Percentiles rank a stretch among this genome's conserved stretches.
Conservation (phyloP, 805 yeast species). For the Candida ficus region DNA sequence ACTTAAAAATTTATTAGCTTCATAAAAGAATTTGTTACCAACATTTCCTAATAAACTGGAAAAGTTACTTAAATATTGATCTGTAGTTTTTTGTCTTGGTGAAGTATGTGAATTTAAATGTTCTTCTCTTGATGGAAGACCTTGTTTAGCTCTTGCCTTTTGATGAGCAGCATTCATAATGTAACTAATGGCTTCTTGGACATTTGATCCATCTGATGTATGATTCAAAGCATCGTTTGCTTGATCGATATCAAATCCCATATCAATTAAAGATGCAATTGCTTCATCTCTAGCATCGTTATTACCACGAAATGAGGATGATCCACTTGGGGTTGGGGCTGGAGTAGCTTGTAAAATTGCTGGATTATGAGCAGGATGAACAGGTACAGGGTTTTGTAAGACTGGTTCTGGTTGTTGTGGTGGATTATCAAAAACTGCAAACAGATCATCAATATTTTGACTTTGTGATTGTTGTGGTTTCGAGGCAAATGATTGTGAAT, state of each 20-base stretch:
- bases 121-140: conserved; percentile 16
- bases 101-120: too few species aligned
- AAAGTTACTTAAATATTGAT: conserved; percentile 18
- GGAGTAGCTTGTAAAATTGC: too few species aligned
- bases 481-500: background rate
- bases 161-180: conserved; percentile 58
- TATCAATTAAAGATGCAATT: conserved; percentile 68
- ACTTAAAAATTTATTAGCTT: conserved; percentile 28
- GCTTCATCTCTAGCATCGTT: conserved; percentile 37
- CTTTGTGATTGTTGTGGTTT: conserved; percentile 4
- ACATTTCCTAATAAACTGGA: conserved; percentile 19
- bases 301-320: too few species aligned
- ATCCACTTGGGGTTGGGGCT: too few species aligned
- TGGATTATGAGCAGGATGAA: background rate
- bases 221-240: conserved; percentile 55
- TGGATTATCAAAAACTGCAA: conserved; percentile 28
- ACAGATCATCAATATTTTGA: conserved; percentile 26
- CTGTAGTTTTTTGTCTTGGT: conserved; percentile 14
- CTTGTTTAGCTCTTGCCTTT: conserved; percentile 28
- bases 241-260: conserved; percentile 66
- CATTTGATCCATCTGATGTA: conserved; percentile 47
- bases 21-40: conserved; percentile 18
- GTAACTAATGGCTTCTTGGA: conserved; percentile 60
- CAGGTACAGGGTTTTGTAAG: conserved; percentile 6
- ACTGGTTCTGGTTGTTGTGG: conserved; percentile 6